Evolutionary conservation across 2,329 filamentous ascomycete species (phyloP).

Genomic region (Colletotrichum euphorbiae): DNA sequence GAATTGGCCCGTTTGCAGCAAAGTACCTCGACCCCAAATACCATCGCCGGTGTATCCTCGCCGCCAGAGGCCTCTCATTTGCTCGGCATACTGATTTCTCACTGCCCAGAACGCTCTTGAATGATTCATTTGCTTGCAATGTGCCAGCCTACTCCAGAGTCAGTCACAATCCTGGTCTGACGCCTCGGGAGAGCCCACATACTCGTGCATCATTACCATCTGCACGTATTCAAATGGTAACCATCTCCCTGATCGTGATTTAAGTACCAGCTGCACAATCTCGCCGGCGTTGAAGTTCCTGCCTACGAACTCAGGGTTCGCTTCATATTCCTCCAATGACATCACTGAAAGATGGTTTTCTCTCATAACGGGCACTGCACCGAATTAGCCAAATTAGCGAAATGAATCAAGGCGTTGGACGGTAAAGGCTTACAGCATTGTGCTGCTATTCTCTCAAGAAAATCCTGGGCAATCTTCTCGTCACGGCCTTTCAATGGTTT

Average conservation of each 20-base stretch:
- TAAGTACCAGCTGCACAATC: conserved; percentile 85
- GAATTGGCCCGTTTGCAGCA: conserved; percentile 71
- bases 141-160: conserved; percentile 70
- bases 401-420: not conserved
- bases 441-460: conserved; percentile 81
- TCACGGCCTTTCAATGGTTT: conserved; percentile 77
- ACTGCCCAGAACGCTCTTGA: conserved; percentile 84
- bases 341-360: conserved; percentile 73
- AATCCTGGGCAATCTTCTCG: conserved; percentile 73
- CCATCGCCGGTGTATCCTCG: conserved; percentile 83
- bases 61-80: conserved; percentile 78
- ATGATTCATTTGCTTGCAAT: conserved; percentile 94
- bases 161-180: conserved; percentile 16
- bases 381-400: not conserved
- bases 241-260: conserved; percentile 75
- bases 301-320: conserved; percentile 85
- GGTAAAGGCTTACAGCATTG: conserved; percentile 70
- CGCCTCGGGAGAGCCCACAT: conserved; percentile 33
- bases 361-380: conserved; percentile 74
- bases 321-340: conserved; percentile 83
- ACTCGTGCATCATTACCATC: conserved; percentile 96
- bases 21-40: conserved; percentile 80
- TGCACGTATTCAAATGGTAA: conserved; percentile 86
- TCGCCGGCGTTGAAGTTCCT: conserved; percentile 93
- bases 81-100: conserved; percentile 76